Evolutionary conservation across 2,329 filamentous ascomycete genomes (phyloP), one percentile per base, ranked within the genome.

Genomic region (Ceratocystis cubensis): DNA sequence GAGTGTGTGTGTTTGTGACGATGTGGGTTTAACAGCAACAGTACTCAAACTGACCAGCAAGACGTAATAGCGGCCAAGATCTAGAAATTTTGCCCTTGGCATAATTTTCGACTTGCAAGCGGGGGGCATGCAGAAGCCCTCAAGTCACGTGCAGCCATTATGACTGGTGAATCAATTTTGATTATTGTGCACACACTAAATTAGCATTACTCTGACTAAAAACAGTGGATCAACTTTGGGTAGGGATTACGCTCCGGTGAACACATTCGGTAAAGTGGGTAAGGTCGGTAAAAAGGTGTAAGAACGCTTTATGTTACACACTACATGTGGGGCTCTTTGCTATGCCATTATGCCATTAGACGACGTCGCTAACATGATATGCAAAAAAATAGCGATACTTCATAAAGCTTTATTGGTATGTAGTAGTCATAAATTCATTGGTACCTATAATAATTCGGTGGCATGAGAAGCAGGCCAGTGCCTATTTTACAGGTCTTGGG

Each of bases 21-120:
- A 66, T 66, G 65, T 66, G 57, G 61, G 61, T 66, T 66, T 66
- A 46, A 64, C 59, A 66, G 56, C 59, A 64, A 63, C 65, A 66
- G 65, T 66, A 65, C 56, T 48, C 64, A 62, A 37, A 65, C 53
- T 65, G 56, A 48, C 64, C 44, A 59, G 17, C 28, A 63, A 61
- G 64, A 65, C 64, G 64, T 61, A 65, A 65, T 62, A 37, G 45
- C 30, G 33, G 56, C 53, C 37, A 20, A 61, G 56, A 30, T 65
- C 45, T 62, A 61, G 64, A 44, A 50, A 50, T 61, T 65, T 50
- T 65, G 50, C 64, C 56, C 56, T 61, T 46, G 64, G 56, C 37
- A 41, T 41, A 65, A 62, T 65, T 65, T 65, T 63, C 61, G 61
- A 50, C 5, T 48, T 28, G 56, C 10, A 65, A 33, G 56, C 56